A percentile compares a stretch with the other conserved stretches of the same genome.
Conservation (phyloP, 2,329 filamentous ascomycete species). For the Hymenoscyphus albidus region DNA sequence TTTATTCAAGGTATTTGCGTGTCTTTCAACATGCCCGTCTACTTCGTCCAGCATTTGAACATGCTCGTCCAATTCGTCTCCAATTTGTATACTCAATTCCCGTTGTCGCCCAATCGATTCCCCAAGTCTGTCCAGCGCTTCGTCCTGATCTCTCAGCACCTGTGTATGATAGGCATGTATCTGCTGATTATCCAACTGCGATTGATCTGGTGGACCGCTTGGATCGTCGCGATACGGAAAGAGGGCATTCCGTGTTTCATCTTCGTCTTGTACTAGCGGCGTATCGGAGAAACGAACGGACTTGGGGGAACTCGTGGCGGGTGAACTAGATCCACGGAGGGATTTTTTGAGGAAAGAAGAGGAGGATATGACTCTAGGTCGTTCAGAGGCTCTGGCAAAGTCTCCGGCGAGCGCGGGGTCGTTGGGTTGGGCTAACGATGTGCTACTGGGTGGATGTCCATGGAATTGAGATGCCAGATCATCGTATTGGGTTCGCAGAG, state of each 20-base stretch:
- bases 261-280: constrained; percentile 39
- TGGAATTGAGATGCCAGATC: constrained; percentile 80
- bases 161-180: constrained; percentile 80
- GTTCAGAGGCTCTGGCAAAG: constrained; percentile 57
- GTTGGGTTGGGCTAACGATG: constrained; percentile 57
- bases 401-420: constrained; percentile 58
- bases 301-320: constrained; percentile 48
- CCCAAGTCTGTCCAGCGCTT: constrained; percentile 85
- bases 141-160: constrained; percentile 84
- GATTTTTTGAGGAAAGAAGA: constrained; percentile 40
- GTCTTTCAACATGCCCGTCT: constrained; percentile 76
- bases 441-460: constrained; percentile 51
- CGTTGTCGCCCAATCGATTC: constrained; percentile 83
- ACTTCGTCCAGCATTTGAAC: constrained; percentile 86
- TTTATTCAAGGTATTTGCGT: constrained; percentile 70
- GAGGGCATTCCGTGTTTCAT: constrained; percentile 54
- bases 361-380: constrained; percentile 39
- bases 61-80: constrained; percentile 90
- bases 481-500: constrained; percentile 69
- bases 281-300: constrained; percentile 84
- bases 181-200: constrained; percentile 71
- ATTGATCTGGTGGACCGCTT: constrained; percentile 33
- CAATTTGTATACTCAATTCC: constrained; percentile 92
- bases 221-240: constrained; percentile 73
- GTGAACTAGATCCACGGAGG: constrained; percentile 31